Base-by-base conservation (phyloP, 176 grass and related monocot genomes). In the Miscanthus lutarioriparius region DNA sequence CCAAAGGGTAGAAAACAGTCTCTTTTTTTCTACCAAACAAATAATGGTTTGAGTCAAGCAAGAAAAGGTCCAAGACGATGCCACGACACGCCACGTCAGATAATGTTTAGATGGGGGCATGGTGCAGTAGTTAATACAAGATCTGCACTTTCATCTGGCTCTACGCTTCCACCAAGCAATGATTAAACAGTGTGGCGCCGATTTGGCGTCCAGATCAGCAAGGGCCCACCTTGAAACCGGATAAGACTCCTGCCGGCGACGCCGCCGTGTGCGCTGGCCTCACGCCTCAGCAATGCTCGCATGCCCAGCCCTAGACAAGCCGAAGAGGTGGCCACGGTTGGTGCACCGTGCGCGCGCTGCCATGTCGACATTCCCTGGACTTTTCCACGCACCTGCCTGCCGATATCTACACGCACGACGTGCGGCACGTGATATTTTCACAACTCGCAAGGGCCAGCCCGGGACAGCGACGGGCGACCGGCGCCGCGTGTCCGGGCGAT, bases 131-230 rank as follows among this genome's bases (percentile, higher is more conserved):
- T 22, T 9, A 58, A 3, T 23, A 2, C 7, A 70, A 23, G 10
- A n/a, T 0, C 22, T 11, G 6, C 17, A 26, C 37, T 27, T 66
- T 2, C 45, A 1, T 20, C 26, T 80, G 40, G 76, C 32, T 36
- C n/a, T n/a, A n/a, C n/a, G n/a, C n/a, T n/a, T n/a, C n/a, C n/a
- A n/a, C n/a, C n/a, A n/a, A n/a, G n/a, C n/a, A n/a, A n/a, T n/a
- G n/a, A n/a, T n/a, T n/a, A n/a, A 19, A 13, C 51, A 43, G 13
- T 15, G 66, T 22, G 32, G 16, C 17, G 45, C 64, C 25, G 74
- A 78, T 69, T 4, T 78, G 83, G 74, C 73, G 25, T 79, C 74
- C 80, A 83, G 74, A 64, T 79, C 64, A 64, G 86, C 86, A 25
- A 7, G 45, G 51, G 3, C 41, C 3, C n/a, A 3, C 6, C 2